These are phyloP conservation scores for Geotrichum europaeum DNA, from an alignment of 1,139 yeast genomes.

Conservation along the genomic window DNA sequence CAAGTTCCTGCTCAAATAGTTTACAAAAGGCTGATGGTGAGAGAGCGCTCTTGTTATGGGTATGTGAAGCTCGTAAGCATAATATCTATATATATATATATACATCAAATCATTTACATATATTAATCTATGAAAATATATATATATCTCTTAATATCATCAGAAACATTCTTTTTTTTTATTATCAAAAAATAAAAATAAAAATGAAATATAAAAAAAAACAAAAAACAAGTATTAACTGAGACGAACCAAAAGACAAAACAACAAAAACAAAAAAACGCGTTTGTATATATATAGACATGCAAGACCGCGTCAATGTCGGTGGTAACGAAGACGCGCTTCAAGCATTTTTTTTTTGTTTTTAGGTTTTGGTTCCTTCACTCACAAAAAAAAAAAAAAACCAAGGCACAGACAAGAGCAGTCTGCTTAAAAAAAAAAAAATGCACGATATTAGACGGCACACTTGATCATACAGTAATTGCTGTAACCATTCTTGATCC, in stretches of 20 bases:
- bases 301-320: neutral
- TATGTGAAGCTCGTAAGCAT: neutral
- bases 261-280: neutral
- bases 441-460: neutral
- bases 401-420: neutral
- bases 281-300: neutral
- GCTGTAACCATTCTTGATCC: slow-evolving; percentile 16
- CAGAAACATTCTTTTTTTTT: neutral
- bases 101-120: no score
- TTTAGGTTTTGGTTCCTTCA: neutral
- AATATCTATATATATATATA: no score
- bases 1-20: neutral
- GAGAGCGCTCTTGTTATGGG: neutral
- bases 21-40: neutral
- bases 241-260: neutral
- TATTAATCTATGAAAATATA: no score
- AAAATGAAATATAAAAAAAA: neutral
- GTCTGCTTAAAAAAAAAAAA: neutral
- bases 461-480: slow-evolving; percentile 13
- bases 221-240: neutral
- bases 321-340: neutral
- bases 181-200: neutral
- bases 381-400: no score
- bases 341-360: neutral
- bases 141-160: no score